Evolutionary conservation across 805 yeast genomes (phyloP).

Genomic region (Cyberlindnera suaveolens): DNA sequence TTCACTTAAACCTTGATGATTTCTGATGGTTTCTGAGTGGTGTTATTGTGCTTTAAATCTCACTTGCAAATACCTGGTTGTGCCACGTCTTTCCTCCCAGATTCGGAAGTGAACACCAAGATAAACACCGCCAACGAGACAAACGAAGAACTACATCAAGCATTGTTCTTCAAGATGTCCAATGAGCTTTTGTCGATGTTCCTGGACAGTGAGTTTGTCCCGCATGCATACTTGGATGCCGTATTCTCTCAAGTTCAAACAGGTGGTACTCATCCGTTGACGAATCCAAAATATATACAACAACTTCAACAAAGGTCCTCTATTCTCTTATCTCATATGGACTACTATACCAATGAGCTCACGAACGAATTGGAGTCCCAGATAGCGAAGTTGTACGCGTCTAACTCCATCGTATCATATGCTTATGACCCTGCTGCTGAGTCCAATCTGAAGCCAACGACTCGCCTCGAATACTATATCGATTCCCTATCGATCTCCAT

Average conservation of each 20-base stretch:
- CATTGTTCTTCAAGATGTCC: conserved; percentile 3
- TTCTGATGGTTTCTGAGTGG: too few relatives aligned
- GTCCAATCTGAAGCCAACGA: conserved; percentile 34
- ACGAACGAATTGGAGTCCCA: conserved; percentile 47
- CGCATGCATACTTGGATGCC: conserved; percentile 61
- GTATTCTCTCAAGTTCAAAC: conserved; percentile 31
- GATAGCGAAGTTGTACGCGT: conserved; percentile 40
- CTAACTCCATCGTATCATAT: conserved; percentile 45
- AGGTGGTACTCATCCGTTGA: conserved; percentile 23
- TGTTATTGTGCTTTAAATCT: too few relatives aligned
- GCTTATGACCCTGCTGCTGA: conserved; percentile 23
- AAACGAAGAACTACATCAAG: neutral
- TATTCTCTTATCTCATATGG: conserved; percentile 50
- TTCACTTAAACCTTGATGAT: too few relatives aligned
- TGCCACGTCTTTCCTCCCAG: too few relatives aligned
- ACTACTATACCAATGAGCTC: conserved; percentile 55
- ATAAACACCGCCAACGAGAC: too few relatives aligned
- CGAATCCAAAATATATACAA: conserved; percentile 25
- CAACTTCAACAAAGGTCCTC: conserved; percentile 43
- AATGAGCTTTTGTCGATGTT: conserved; percentile 54
- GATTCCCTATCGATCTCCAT: conserved; percentile 56
- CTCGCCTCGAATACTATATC: conserved; percentile 60
- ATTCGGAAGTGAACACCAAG: too few relatives aligned
- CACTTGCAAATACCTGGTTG: too few relatives aligned
- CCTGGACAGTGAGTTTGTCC: conserved; percentile 59